phyloP scores from a whole-genome alignment of 495 filamentous ascomycete species.

The Neurospora sp. region DNA sequence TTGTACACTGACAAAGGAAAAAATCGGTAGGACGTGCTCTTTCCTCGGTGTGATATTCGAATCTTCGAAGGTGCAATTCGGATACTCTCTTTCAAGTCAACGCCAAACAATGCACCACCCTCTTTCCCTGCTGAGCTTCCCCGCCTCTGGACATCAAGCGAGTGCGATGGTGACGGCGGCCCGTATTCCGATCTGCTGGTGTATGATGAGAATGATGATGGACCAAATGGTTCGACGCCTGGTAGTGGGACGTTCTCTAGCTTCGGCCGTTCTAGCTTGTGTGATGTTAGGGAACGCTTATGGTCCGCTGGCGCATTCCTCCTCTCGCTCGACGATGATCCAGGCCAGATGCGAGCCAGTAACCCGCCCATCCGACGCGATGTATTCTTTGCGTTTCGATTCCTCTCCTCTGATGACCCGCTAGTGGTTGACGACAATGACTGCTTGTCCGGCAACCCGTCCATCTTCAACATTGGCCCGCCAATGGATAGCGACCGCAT shows the following conservation, averaged over 20 bases:
- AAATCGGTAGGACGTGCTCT: constrained; percentile 13
- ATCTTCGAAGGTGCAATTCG: constrained; percentile 16
- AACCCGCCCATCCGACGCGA: background rate
- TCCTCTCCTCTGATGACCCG: background rate
- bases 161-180: background rate
- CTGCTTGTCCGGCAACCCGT: background rate
- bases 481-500: background rate
- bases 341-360: background rate
- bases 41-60: constrained; percentile 20
- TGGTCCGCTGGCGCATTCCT: background rate
- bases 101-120: constrained; percentile 3
- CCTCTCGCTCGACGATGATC: background rate
- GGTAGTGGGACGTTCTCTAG: background rate
- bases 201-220: background rate
- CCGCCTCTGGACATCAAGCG: background rate
- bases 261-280: background rate
- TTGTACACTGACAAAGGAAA: constrained; percentile 20
- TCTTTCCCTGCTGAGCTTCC: background rate
- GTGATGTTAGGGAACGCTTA: background rate
- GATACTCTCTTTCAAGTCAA: constrained; percentile 18
- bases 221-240: background rate
- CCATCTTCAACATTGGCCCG: background rate
- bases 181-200: background rate
- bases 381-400: background rate
- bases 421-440: background rate